Evolutionary conservation across 306 rosid species (phyloP).

Genomic region (Vachellia collinsii): DNA sequence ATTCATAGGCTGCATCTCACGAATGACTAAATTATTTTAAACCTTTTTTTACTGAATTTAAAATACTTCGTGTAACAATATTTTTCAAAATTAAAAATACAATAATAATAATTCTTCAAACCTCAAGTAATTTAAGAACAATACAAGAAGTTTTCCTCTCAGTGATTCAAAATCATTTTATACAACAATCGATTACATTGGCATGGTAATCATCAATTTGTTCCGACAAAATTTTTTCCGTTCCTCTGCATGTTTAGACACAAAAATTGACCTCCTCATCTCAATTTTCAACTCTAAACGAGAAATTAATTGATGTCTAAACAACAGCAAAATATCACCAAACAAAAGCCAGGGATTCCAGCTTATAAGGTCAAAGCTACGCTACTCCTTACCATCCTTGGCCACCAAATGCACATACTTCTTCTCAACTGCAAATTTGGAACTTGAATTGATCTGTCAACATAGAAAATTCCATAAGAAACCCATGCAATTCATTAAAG

Average conservation of each 20-base stretch:
- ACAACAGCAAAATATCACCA: conserved; percentile 9
- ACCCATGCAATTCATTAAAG: not conserved
- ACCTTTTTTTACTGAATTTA: not conserved
- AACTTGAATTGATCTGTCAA: conserved; percentile 79
- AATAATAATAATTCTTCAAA: not conserved
- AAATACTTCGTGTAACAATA: too few relatives aligned
- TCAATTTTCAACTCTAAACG: conserved; percentile 4
- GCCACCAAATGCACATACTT: conserved; percentile 70
- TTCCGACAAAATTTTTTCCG: not conserved
- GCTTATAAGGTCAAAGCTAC: not conserved
- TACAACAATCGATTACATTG: not conserved
- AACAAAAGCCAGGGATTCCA: conserved; percentile 21
- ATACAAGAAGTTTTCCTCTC: conserved; percentile 1
- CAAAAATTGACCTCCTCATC: not conserved
- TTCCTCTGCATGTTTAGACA: not conserved
- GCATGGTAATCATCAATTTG: conserved; percentile 1
- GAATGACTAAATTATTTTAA: not conserved
- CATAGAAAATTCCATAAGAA: conserved; percentile 30
- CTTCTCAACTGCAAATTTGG: conserved; percentile 67
- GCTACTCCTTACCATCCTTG: conserved; percentile 45
- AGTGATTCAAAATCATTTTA: not conserved
- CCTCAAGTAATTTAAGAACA: not conserved
- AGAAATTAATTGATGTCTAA: conserved; percentile 15
- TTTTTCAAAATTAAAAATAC: too few relatives aligned
- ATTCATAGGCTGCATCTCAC: not conserved